Conservation (phyloP, 2,329 filamentous ascomycete genomes). For the Apiospora aurea region DNA sequence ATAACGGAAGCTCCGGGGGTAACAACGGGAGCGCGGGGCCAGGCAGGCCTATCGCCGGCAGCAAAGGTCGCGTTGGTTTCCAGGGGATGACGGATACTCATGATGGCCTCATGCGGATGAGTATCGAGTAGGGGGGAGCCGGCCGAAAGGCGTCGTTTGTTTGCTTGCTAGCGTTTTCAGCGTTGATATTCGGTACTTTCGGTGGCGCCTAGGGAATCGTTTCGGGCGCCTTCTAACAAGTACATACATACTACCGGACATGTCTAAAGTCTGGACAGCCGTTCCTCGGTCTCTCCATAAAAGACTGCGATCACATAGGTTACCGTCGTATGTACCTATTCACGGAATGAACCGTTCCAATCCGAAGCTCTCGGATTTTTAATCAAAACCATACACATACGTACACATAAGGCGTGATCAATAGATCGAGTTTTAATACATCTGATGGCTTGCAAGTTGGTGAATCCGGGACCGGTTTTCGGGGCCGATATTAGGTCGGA, state of each 20-base stretch:
- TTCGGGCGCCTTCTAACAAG: background rate
- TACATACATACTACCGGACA: background rate
- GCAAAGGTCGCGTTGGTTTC: conserved; percentile 74
- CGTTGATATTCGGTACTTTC: conserved; percentile 16
- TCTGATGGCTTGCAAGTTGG: background rate
- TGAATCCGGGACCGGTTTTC: background rate
- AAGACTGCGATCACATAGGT: background rate
- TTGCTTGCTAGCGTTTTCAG: conserved; percentile 4
- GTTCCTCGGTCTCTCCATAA: background rate
- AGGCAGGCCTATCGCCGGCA: conserved; percentile 54
- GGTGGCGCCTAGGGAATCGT: background rate
- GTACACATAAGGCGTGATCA: background rate
- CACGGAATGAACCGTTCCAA: background rate
- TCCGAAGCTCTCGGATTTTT: background rate
- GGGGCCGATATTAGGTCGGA: background rate
- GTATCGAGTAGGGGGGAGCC: conserved; percentile 77
- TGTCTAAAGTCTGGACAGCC: background rate
- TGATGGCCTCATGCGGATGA: conserved; percentile 96
- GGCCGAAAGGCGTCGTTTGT: background rate
- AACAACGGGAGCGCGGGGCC: conserved; percentile 35
- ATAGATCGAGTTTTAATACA: background rate
- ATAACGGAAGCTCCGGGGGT: conserved; percentile 51
- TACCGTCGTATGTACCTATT: background rate
- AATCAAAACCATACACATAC: background rate
- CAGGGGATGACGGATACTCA: conserved; percentile 97